Base-by-base conservation (phyloP, 495 filamentous ascomycete genomes). In the Clavariopsis aquatica region DNA sequence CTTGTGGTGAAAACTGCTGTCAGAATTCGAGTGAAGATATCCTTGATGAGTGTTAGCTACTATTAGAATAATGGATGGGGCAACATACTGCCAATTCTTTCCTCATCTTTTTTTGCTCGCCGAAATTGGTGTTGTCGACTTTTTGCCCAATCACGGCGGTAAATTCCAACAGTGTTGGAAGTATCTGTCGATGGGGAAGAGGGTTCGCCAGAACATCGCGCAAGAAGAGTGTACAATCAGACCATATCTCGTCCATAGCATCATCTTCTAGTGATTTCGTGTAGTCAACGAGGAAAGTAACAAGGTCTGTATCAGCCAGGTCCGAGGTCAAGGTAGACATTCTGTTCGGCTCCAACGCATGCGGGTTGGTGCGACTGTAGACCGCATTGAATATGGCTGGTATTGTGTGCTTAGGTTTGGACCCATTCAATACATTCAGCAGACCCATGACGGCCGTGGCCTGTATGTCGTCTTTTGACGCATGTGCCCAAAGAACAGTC, bases 181-280 rank as follows among this genome's bases (percentile, higher is more conserved):
- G 79, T 22, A 90, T 92, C 72, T 96, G 92, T 51, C 94, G 83
- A 72, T 98, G 93, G 1, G 94, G 95, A 68, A 99, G 90, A 1
- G 95, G 95, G 74, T 99, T 98, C 46, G 88, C 87, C 27, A 98
- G 79, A 6, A 98, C 84, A 75, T 98, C 95, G 56, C 85, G 87
- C 46, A 98, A 74, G 75, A 99, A 99, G 0, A 87, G 84, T 69
- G 91, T 91, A 73, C 93, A 98, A 70, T 99, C 95, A 38, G 84
- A 79, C 94, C 94, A 99, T 29, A 99, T 96, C 76, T 99, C 94
- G 71, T 99, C 95, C 81, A 98, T 93, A n/a, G 94, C 89, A 79
- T 99, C 94, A 68, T 99, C 94, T 70, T 99, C 94, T 15, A 96
- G 78, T 2, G 92, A 93, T 23, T 85, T 83, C 1, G 92, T 87